A percentile compares a stretch with the other conserved stretches of the same genome.
Conservation (phyloP, 257 asterid genomes). For the Solanum pennellii region DNA sequence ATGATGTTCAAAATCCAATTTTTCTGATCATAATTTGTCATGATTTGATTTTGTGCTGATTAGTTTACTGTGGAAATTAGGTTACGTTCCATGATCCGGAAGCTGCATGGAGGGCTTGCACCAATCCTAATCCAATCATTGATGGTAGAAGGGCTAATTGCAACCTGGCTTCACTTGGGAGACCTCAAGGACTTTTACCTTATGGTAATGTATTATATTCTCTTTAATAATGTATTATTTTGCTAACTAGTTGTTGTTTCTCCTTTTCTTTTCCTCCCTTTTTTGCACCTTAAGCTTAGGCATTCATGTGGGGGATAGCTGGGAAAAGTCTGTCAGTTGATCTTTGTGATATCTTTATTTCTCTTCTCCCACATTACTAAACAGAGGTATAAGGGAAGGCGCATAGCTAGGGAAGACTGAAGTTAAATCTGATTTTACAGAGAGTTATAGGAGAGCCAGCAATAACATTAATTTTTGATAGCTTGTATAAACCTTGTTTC, state of each 20-base stretch:
- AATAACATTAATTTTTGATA: neutral
- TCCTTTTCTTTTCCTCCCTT: neutral
- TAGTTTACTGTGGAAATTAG: neutral
- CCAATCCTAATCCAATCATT: conserved; percentile 24
- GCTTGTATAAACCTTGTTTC: neutral
- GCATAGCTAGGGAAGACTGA: neutral
- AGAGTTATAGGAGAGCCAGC: neutral
- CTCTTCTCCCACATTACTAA: neutral
- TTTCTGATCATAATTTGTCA: neutral
- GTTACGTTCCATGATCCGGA: conserved; percentile 28
- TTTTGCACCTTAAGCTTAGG: neutral
- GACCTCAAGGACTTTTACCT: conserved; percentile 14
- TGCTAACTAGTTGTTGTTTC: neutral
- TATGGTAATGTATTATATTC: conserved; percentile 7
- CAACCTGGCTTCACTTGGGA: conserved; percentile 25
- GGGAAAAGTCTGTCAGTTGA: neutral
- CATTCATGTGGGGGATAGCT: neutral
- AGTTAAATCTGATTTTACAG: neutral
- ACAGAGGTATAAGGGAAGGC: neutral
- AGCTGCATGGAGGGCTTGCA: conserved; percentile 29
- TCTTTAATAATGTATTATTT: neutral
- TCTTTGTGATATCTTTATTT: neutral
- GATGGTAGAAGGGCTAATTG: conserved; percentile 34
- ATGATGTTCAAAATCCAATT: neutral
- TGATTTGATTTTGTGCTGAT: neutral